phyloP scores from a whole-genome alignment of 2,329 filamentous ascomycete species.

The Ophiostoma sp. region DNA sequence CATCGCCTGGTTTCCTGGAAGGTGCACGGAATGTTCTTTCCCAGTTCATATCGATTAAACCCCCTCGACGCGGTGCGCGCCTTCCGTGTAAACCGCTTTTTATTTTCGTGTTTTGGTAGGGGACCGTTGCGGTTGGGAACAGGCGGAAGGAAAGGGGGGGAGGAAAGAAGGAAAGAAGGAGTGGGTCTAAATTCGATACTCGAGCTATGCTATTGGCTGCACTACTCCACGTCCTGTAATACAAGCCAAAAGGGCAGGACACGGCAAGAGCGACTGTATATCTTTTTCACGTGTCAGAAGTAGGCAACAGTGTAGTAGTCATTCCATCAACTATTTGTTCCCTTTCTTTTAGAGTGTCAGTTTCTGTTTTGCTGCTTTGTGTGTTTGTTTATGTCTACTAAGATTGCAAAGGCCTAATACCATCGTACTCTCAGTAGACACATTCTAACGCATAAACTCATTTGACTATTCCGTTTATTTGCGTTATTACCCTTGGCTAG shows the following conservation, averaged over 20 bases:
- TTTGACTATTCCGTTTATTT: neutral
- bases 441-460: neutral
- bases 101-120: constrained; percentile 5
- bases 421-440: neutral
- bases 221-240: neutral
- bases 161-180: constrained; percentile 13
- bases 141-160: constrained; percentile 11
- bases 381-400: neutral
- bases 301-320: neutral
- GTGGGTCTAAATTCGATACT: neutral
- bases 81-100: constrained; percentile 16
- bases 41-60: constrained; percentile 8
- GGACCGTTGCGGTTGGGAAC: constrained; percentile 14
- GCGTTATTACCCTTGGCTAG: neutral
- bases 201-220: neutral
- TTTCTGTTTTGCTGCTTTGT: neutral
- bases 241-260: neutral
- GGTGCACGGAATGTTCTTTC: constrained; percentile 17
- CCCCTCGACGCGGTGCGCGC: constrained; percentile 23
- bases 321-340: neutral
- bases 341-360: neutral
- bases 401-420: no score
- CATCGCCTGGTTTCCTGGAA: neutral
- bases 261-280: neutral
- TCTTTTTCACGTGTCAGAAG: neutral